Evolutionary conservation across 352 stramenopile species (phyloP), one percentile per base, ranked within the genome.

Genomic region (Pythium aristosporum): DNA sequence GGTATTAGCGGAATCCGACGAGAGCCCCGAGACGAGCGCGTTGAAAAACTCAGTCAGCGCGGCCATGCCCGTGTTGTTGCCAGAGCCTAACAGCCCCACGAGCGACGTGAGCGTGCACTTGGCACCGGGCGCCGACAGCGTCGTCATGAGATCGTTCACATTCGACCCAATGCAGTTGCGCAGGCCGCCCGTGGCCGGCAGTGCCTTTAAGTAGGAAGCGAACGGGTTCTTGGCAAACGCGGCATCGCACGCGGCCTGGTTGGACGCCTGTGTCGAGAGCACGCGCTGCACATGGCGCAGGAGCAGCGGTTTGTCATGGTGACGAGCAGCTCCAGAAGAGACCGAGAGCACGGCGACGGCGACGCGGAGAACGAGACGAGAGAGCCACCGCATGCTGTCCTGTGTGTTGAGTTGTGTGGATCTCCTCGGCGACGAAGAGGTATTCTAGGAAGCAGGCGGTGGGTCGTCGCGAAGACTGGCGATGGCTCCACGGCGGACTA

Each of bases 91-190:
- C 18, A 88, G 62, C 56, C 66, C 63, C 32, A 67, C 70, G 46
- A 88, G 72, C 36, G 77, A 81, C 60, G 74, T 75, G 62, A 88
- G 71, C 57, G 75, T 68, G 53, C 77, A 87, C 63, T 74, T 78
- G 41, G 73, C 78, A 20, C 57, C 69, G 10, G 57, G 63, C 6
- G 44, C 68, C 5, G 76, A 74, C 9, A 88, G 69, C 21, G 68
- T 65, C 12, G 64, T 57, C 20, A 79, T 69, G 15, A 88, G 65
- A 43, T 67, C 53, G 20, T 74, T 72, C 39, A 87, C 66, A 67
- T 89, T 89, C 56, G 57, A 73, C 36, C 77, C 75, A 30, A 80
- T 58, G 65, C 80, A 89, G 30, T 71, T 71, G 43, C 75, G 76
- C 18, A 89, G 57, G 13, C 77, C 77, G 3, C 60, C 77, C 8